phyloP scores from a whole-genome alignment of 2,329 filamentous ascomycete genomes.

The Paracoccidioides brasiliensis region DNA sequence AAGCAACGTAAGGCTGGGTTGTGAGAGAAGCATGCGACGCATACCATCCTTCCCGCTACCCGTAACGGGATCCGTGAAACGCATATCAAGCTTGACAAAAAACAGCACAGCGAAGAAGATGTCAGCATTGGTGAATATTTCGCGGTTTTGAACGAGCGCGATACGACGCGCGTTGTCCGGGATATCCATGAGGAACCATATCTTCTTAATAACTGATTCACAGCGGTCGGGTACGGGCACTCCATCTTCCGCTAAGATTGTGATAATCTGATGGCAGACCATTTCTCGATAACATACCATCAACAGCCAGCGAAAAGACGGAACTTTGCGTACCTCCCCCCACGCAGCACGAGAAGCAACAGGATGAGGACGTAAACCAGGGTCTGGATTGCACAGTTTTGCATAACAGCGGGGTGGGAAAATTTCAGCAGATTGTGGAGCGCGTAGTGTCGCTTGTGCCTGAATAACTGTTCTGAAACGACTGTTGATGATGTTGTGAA shows the following conservation, averaged over 20 bases:
- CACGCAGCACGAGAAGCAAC: conserved; percentile 23
- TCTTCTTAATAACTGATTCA: conserved; percentile 42
- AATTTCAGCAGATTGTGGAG: conserved; percentile 42
- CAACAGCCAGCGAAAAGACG: conserved; percentile 53
- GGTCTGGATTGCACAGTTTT: conserved; percentile 47
- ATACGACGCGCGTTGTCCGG: conserved; percentile 44
- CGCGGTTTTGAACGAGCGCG: conserved; percentile 39
- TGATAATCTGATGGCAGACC: conserved; percentile 49
- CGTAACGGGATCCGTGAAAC: conserved; percentile 50
- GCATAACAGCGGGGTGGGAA: conserved; percentile 52
- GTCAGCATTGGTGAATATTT: conserved; percentile 46
- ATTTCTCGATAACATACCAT: conserved; percentile 50
- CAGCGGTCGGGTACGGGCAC: conserved; percentile 42
- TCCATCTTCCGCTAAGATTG: conserved; percentile 44
- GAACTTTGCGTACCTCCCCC: conserved; percentile 39
- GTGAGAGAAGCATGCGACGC: conserved; percentile 47
- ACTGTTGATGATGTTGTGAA: conserved; percentile 47
- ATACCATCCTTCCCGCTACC: conserved; percentile 40
- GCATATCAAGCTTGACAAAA: conserved; percentile 59
- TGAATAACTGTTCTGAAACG: conserved; percentile 48
- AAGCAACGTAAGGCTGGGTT: conserved; percentile 43
- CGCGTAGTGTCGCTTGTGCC: conserved; percentile 40
- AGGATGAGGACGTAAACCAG: conserved; percentile 30
- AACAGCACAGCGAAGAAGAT: conserved; percentile 52
- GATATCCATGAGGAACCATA: conserved; percentile 63